phyloP scores from a whole-genome alignment of 352 stramenopile genomes.

The Phytophthora constricta region DNA sequence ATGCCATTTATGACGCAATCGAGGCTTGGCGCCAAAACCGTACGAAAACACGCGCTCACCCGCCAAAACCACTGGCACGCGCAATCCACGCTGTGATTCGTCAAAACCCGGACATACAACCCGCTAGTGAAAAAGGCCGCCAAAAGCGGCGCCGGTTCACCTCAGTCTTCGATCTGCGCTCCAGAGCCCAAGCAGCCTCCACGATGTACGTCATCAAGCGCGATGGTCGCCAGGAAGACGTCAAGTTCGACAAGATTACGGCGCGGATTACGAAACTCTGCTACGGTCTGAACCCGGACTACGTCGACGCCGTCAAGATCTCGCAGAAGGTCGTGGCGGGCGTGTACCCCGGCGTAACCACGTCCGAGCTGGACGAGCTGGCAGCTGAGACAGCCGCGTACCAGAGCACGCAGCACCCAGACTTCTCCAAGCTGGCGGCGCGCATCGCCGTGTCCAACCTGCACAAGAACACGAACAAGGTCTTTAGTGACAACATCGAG shows the following conservation, averaged over 20 bases:
- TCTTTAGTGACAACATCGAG: slow-evolving; percentile 95
- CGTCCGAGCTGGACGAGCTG: slow-evolving; percentile 98
- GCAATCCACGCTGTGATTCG: background rate
- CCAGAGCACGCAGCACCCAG: slow-evolving; percentile 97
- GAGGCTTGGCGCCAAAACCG: too few relatives aligned
- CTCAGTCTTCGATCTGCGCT: background rate
- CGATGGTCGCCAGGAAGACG: slow-evolving; percentile 91
- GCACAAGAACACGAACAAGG: slow-evolving; percentile 98
- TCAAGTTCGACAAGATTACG: slow-evolving; percentile 99
- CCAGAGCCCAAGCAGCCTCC: background rate
- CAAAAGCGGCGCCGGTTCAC: background rate
- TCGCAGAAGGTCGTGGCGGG: slow-evolving; percentile 99
- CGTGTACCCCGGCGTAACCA: slow-evolving; percentile 98
- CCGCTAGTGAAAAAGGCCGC: background rate
- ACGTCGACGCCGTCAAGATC: slow-evolving; percentile 97
- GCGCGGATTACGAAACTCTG: slow-evolving; percentile 98
- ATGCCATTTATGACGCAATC: too few relatives aligned
- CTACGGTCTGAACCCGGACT: slow-evolving; percentile 97
- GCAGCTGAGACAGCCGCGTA: slow-evolving; percentile 98
- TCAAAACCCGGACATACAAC: background rate
- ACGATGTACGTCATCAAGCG: slow-evolving; percentile 96
- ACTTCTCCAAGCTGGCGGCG: slow-evolving; percentile 98
- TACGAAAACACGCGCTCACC: too few relatives aligned
- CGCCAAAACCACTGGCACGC: background rate
- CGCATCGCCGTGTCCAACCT: slow-evolving; percentile 99